Conservation (phyloP, 306 rosid species). For the Parietaria judaica region DNA sequence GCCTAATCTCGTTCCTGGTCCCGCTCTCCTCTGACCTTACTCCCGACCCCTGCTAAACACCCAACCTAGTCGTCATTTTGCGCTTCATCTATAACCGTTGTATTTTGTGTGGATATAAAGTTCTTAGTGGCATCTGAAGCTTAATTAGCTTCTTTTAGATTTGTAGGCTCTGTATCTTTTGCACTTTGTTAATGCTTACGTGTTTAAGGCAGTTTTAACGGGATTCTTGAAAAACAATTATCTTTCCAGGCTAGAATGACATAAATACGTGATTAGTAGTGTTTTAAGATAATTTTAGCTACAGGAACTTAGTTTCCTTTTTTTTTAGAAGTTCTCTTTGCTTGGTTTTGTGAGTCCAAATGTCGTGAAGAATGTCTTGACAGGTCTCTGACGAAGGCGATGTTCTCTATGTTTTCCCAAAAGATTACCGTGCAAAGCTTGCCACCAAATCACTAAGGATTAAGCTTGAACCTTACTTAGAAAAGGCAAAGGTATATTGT, state of each 20-base stretch:
- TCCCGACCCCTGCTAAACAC: too few species aligned
- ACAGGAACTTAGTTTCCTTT: slow-evolving; percentile 9
- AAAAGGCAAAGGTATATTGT: slow-evolving; percentile 65
- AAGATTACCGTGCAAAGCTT: slow-evolving; percentile 77
- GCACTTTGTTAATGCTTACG: too few species aligned
- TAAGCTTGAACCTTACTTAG: slow-evolving; percentile 67
- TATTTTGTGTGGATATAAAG: neutral
- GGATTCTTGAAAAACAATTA: neutral
- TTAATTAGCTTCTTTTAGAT: neutral
- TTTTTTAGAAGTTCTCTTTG: slow-evolving; percentile 16
- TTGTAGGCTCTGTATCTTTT: neutral
- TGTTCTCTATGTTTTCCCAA: slow-evolving; percentile 78
- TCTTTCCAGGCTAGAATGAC: neutral
- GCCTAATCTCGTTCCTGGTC: too few species aligned
- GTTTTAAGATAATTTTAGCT: neutral
- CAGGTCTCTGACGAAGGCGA: slow-evolving; percentile 98
- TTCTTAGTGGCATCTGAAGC: slow-evolving; percentile 5
- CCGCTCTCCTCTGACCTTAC: too few species aligned
- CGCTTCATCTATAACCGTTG: too few species aligned
- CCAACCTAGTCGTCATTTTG: too few species aligned
- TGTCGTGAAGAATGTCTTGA: slow-evolving; percentile 47
- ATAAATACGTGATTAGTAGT: neutral
- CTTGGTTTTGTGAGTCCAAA: slow-evolving; percentile 38
- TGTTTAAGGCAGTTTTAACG: neutral
- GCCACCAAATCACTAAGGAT: slow-evolving; percentile 69